These are phyloP conservation scores for Mycena kentingensis DNA, from an alignment of 768 basidiomycete species.

Conservation along the genomic window DNA sequence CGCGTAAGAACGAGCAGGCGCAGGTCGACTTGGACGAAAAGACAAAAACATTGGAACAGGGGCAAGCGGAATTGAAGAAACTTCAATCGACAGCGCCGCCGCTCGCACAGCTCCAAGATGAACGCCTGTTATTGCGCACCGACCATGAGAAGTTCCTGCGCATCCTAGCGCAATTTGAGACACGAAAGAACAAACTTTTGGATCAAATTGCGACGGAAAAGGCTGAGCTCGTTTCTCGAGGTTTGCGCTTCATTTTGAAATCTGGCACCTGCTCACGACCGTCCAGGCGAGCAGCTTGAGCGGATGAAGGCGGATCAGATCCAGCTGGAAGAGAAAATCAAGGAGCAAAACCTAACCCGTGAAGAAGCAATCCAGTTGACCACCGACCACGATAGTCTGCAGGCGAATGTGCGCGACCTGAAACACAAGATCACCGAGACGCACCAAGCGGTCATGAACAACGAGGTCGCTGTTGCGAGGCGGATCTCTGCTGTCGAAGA, in stretches of 20 bases:
- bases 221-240: slow-evolving; percentile 57
- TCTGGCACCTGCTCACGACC: slow-evolving; percentile 2
- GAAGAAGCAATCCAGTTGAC: slow-evolving; percentile 94
- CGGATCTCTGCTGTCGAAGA: slow-evolving; percentile 81
- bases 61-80: slow-evolving; percentile 55
- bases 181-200: slow-evolving; percentile 65
- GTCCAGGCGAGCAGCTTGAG: slow-evolving; percentile 60
- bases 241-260: slow-evolving; percentile 37
- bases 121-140: slow-evolving; percentile 61
- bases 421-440: slow-evolving; percentile 75
- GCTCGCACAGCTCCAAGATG: slow-evolving; percentile 60
- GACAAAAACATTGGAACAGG: slow-evolving; percentile 46
- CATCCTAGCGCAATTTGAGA: slow-evolving; percentile 70
- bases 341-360: slow-evolving; percentile 84
- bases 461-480: slow-evolving; percentile 83
- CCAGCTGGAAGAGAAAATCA: slow-evolving; percentile 66
- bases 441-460: slow-evolving; percentile 68
- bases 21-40: slow-evolving; percentile 64
- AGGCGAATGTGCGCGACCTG: slow-evolving; percentile 73
- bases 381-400: slow-evolving; percentile 79
- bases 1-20: slow-evolving; percentile 71
- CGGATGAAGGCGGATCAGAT: slow-evolving; percentile 65
- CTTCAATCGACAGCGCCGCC: slow-evolving; percentile 70
- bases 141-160: slow-evolving; percentile 82
- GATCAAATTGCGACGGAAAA: slow-evolving; percentile 70